These are phyloP conservation scores for Neurospora sp. DNA, from an alignment of 495 filamentous ascomycete species.

Conservation along the genomic window DNA sequence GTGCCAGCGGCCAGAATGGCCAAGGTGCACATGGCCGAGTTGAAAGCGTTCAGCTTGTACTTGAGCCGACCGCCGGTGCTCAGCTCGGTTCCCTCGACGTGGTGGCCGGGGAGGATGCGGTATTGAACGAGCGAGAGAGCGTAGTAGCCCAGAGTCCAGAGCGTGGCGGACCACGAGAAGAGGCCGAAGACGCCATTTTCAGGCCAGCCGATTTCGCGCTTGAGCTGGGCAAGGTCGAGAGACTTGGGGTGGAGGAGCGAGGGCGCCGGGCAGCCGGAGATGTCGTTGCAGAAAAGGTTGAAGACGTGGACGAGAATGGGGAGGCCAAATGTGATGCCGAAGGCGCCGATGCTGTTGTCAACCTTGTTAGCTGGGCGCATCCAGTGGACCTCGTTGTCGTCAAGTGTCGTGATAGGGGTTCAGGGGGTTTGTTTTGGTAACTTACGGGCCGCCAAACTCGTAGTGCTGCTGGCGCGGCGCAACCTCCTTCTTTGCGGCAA, in stretches of 20 bases:
- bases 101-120: constrained; percentile 66
- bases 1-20: constrained; percentile 62
- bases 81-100: constrained; percentile 59
- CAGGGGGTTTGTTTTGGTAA: constrained; percentile 12
- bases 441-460: constrained; percentile 85
- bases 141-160: constrained; percentile 69
- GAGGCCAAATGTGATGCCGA: constrained; percentile 63
- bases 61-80: constrained; percentile 62
- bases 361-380: not conserved
- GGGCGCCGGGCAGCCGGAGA: constrained; percentile 82
- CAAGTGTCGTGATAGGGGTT: not conserved
- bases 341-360: constrained; percentile 55
- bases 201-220: constrained; percentile 72
- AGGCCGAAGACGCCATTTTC: constrained; percentile 53
- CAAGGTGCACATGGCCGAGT: constrained; percentile 61
- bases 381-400: not conserved
- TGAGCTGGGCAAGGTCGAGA: constrained; percentile 59
- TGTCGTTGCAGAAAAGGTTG: constrained; percentile 82
- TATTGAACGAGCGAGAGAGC: constrained; percentile 65
- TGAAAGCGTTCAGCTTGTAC: constrained; percentile 91
- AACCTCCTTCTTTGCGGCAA: not conserved
- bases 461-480: constrained; percentile 39
- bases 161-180: constrained; percentile 49
- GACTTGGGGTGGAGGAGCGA: constrained; percentile 69
- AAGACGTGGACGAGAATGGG: constrained; percentile 66